A percentile compares a stretch with the other conserved stretches of the same genome.
Conservation (phyloP, 2,329 filamentous ascomycete genomes). For the Trichoderma sp. region DNA sequence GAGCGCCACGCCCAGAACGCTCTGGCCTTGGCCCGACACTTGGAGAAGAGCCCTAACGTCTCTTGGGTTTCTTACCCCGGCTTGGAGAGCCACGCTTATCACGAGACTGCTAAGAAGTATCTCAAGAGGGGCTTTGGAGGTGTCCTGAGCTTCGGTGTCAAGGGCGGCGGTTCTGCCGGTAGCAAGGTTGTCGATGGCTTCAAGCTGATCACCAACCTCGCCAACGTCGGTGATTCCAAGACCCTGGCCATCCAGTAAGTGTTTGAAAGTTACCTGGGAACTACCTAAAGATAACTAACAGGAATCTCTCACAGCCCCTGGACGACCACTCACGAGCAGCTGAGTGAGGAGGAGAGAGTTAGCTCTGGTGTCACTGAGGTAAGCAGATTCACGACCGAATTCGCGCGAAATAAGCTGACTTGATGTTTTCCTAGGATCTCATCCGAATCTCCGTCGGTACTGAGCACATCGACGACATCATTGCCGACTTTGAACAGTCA, state of each 20-base stretch:
- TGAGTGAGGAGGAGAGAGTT: constrained; percentile 75
- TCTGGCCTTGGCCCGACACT: constrained; percentile 73
- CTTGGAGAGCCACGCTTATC: constrained; percentile 75
- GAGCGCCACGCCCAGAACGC: constrained; percentile 88
- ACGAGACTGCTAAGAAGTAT: constrained; percentile 82
- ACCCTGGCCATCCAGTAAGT: constrained; percentile 79
- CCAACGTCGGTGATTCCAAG: constrained; percentile 95
- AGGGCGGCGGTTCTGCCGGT: constrained; percentile 80
- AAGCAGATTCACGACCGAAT: constrained; percentile 23
- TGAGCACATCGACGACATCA: constrained; percentile 97
- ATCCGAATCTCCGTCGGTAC: constrained; percentile 95
- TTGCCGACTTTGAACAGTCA: constrained; percentile 90
- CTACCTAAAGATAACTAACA: neutral
- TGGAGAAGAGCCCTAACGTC: constrained; percentile 80
- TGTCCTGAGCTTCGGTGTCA: constrained; percentile 89
- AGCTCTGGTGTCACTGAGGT: constrained; percentile 80
- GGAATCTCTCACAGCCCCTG: constrained; percentile 57
- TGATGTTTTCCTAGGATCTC: constrained; percentile 57
- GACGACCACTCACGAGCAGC: constrained; percentile 92
- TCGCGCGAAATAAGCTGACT: neutral
- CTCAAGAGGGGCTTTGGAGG: constrained; percentile 81
- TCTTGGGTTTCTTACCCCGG: constrained; percentile 94
- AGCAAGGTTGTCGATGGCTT: constrained; percentile 89
- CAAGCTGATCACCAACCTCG: constrained; percentile 92
- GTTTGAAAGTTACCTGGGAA: neutral